Conservation (phyloP, 495 filamentous ascomycete genomes). For the Astrothelium macrocarpum region DNA sequence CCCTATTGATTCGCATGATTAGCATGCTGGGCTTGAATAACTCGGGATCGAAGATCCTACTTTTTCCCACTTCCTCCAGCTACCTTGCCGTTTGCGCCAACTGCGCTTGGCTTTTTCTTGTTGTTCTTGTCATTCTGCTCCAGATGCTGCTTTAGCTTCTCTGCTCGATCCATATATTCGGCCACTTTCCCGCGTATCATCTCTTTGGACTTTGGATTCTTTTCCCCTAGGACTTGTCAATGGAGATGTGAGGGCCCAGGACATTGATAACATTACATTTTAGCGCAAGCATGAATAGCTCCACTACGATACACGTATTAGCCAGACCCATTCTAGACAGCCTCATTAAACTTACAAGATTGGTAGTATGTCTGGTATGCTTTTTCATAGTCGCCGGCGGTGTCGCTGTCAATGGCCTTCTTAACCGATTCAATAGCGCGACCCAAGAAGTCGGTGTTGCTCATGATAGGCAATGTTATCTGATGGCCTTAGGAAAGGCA, state of each 20-base stretch:
- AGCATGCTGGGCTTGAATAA: not conserved
- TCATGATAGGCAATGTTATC: slow-evolving; percentile 52
- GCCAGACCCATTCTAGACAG: slow-evolving; percentile 12
- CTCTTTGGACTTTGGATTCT: slow-evolving; percentile 89
- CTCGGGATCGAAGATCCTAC: slow-evolving; percentile 31
- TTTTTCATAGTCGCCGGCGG: slow-evolving; percentile 89
- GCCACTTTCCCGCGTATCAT: slow-evolving; percentile 87
- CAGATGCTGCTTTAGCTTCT: slow-evolving; percentile 90
- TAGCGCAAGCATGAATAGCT: slow-evolving; percentile 90
- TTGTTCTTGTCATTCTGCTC: slow-evolving; percentile 61
- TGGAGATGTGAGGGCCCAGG: not conserved
- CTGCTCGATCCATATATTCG: slow-evolving; percentile 97
- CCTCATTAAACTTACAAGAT: slow-evolving; percentile 36
- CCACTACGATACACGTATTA: slow-evolving; percentile 39
- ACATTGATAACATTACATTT: slow-evolving; percentile 50
- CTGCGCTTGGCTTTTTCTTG: slow-evolving; percentile 61
- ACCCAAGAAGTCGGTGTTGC: slow-evolving; percentile 92
- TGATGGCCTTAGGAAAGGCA: not conserved
- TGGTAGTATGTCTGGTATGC: slow-evolving; percentile 93
- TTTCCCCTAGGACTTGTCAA: slow-evolving; percentile 50
- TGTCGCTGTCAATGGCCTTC: slow-evolving; percentile 94
- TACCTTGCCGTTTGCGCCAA: slow-evolving; percentile 78
- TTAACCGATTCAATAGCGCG: slow-evolving; percentile 92
- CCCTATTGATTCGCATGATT: not conserved
- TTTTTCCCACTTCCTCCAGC: slow-evolving; percentile 59